A percentile compares a stretch with the other conserved stretches of the same genome.
phyloP scores from a whole-genome alignment of 345 rosid genomes.

The Brassica rapa region DNA sequence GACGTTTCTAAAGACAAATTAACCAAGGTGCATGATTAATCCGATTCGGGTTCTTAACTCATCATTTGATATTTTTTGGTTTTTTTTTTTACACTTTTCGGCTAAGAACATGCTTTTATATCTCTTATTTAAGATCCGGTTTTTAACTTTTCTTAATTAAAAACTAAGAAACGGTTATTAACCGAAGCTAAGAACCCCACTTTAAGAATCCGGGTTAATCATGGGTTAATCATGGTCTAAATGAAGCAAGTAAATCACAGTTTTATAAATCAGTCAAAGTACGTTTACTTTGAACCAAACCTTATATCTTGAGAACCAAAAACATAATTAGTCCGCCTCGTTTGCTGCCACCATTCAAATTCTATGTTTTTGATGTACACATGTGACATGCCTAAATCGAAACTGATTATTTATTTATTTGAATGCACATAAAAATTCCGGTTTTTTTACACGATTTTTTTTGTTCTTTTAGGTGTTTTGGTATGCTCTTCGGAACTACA shows the following conservation, averaged over 20 bases:
- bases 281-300: neutral
- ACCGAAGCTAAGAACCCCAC: too few species aligned
- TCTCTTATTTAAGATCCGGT: too few species aligned
- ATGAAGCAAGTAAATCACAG: neutral
- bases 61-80: too few species aligned
- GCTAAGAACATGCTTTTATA: too few species aligned
- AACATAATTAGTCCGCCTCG: neutral
- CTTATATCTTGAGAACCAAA: neutral
- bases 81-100: too few species aligned
- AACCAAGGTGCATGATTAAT: slow-evolving; percentile 50
- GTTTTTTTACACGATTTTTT: neutral
- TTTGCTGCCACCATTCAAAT: neutral
- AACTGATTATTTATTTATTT: neutral
- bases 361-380: neutral
- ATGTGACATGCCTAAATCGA: neutral
- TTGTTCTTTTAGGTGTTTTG: slow-evolving; percentile 48
- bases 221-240: too few species aligned
- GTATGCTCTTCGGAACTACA: slow-evolving; percentile 64
- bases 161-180: too few species aligned
- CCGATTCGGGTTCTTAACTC: too few species aligned
- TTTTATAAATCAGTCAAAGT: neutral
- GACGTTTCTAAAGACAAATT: slow-evolving; percentile 63
- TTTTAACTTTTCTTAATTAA: too few species aligned
- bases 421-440: neutral
- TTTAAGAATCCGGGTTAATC: too few species aligned